Evolutionary conservation across 345 rosid species (phyloP), one percentile per base, ranked within the genome.

Genomic region (Ricinus communis): DNA sequence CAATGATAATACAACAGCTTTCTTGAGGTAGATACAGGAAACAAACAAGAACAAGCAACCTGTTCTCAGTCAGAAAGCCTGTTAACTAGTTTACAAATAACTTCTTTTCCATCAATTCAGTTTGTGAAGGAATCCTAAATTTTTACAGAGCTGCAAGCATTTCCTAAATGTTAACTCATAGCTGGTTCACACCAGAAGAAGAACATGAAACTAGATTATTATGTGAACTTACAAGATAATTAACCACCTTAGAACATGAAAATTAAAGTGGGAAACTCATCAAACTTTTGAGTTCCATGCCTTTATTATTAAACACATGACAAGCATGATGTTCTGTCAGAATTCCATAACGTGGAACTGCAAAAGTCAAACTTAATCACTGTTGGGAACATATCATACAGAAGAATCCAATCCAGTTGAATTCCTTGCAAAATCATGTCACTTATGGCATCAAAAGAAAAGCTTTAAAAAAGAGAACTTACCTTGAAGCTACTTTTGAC

Each of bases 401-500:
- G n/a, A n/a, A n/a, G n/a, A n/a, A n/a, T n/a, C n/a, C n/a, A n/a
- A n/a, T n/a, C n/a, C n/a, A n/a, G n/a, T n/a, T n/a, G n/a, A n/a
- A n/a, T n/a, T n/a, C n/a, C n/a, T n/a, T n/a, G n/a, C n/a, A n/a
- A n/a, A n/a, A n/a, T n/a, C n/a, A n/a, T n/a, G n/a, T n/a, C n/a
- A n/a, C n/a, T n/a, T n/a, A n/a, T n/a, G n/a, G n/a, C n/a, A n/a
- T n/a, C n/a, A n/a, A n/a, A n/a, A n/a, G n/a, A n/a, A n/a, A n/a
- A n/a, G n/a, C n/a, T n/a, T n/a, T n/a, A n/a, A n/a, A n/a, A n/a
- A n/a, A n/a, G n/a, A 33, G 6, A 33, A 33, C 21, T 15, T 52
- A 64, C 62, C 62, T 25, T 40, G 50, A 62, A 71, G 67, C 50
- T 38, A 45, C 61, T 27, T 28, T 13, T 33, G 15, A 33, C n/a